Evolutionary conservation across 1,284 basidiomycete genomes (phyloP).

Genomic region (Takashimella tepidaria): DNA sequence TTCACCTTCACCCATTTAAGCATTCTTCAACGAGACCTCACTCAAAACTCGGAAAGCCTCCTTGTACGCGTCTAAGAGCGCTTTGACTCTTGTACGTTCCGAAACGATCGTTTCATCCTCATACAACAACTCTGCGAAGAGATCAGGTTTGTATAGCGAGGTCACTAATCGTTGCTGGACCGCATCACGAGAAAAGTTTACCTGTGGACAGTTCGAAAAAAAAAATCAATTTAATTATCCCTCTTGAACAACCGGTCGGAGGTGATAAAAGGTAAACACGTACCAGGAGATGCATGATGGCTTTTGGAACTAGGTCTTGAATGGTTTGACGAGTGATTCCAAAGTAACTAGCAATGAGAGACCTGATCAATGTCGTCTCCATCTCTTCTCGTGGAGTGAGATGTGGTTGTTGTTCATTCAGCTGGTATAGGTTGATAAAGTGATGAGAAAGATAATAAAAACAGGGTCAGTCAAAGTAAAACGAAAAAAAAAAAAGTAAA

Average conservation of each 20-base stretch:
- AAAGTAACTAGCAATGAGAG: constrained; percentile 93
- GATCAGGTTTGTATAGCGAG: constrained; percentile 84
- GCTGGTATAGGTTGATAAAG: too few relatives aligned
- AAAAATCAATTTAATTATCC: not conserved
- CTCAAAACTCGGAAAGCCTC: constrained; percentile 74
- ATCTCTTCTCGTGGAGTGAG: constrained; percentile 83
- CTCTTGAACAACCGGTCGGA: too few relatives aligned
- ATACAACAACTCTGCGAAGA: constrained; percentile 85
- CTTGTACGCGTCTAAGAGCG: constrained; percentile 91
- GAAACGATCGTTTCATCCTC: constrained; percentile 94
- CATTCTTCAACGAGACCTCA: constrained; percentile 46
- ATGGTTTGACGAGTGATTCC: constrained; percentile 93
- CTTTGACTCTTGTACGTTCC: constrained; percentile 89
- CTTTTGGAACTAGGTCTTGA: constrained; percentile 94
- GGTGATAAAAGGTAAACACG: constrained; percentile 14
- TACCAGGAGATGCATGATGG: constrained; percentile 71
- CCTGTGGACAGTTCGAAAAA: constrained; percentile 51
- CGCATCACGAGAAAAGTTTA: constrained; percentile 92
- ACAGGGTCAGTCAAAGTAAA: not conserved
- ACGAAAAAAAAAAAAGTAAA: not conserved
- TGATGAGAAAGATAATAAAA: too few relatives aligned
- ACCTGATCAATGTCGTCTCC: constrained; percentile 91
- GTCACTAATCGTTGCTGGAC: constrained; percentile 95
- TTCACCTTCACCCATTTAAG: constrained; percentile 12
- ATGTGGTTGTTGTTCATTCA: constrained; percentile 55